These are phyloP conservation scores for Lithospermum erythrorhizon DNA, from an alignment of 257 asterid genomes.

Conservation along the genomic window DNA sequence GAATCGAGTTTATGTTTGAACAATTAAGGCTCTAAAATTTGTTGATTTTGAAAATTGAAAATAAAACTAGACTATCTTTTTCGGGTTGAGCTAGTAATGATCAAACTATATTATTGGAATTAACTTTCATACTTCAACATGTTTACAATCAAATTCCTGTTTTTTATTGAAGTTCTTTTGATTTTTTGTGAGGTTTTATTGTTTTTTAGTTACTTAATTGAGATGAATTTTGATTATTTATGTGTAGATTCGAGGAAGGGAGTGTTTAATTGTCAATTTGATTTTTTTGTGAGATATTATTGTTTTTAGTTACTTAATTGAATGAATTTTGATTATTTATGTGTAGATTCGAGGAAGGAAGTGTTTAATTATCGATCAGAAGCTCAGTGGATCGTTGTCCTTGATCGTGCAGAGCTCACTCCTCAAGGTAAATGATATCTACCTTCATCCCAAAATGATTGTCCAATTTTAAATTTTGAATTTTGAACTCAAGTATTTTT, in stretches of 20 bases:
- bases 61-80: too few species aligned
- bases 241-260: constrained; percentile 74
- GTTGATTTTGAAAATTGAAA: too few species aligned
- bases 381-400: constrained; percentile 89
- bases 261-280: constrained; percentile 86
- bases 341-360: constrained; percentile 82
- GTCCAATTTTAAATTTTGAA: too few species aligned
- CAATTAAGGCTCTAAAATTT: too few species aligned
- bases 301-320: background rate
- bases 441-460: too few species aligned
- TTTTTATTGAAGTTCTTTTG: constrained; percentile 2
- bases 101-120: too few species aligned
- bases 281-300: background rate
- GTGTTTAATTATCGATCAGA: constrained; percentile 87
- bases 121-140: background rate
- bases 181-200: background rate
- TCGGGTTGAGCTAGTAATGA: too few species aligned
- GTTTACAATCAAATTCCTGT: background rate
- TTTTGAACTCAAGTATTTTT: too few species aligned
- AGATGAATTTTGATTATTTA: background rate
- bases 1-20: too few species aligned
- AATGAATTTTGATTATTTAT: background rate
- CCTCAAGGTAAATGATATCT: constrained; percentile 44
- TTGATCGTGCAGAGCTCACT: constrained; percentile 72
- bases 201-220: background rate